These are phyloP conservation scores for Phenoliferia sp. DNA, from an alignment of 1,284 basidiomycete genomes.

Conservation along the genomic window DNA sequence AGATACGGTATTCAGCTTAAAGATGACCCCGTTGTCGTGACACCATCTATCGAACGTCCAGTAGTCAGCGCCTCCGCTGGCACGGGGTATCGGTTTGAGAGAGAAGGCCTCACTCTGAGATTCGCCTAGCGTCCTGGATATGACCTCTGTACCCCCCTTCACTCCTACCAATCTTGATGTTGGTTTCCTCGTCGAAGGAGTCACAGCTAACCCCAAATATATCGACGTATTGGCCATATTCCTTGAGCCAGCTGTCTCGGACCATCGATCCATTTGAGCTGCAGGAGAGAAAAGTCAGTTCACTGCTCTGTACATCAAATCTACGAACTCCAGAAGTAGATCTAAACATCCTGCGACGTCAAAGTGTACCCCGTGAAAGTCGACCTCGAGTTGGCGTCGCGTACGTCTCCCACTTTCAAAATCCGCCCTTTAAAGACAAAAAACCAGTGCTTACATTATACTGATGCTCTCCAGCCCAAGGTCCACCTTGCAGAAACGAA, in stretches of 20 bases:
- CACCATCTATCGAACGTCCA: background rate
- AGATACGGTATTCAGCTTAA: background rate
- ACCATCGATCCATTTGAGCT: background rate
- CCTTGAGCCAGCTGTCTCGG: background rate
- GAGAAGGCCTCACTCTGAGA: background rate
- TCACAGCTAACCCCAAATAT: background rate
- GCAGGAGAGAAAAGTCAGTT: too few relatives aligned
- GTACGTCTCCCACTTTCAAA: too few relatives aligned
- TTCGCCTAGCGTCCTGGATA: background rate
- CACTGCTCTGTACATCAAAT: too few relatives aligned
- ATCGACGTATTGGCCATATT: background rate
- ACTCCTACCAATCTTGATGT: background rate
- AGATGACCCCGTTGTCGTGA: background rate
- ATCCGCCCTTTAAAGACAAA: background rate
- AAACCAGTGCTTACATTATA: background rate
- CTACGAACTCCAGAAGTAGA: too few relatives aligned
- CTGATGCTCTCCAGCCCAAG: background rate
- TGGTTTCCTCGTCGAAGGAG: slow-evolving; percentile 1
- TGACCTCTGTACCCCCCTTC: background rate
- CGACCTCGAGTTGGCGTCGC: too few relatives aligned
- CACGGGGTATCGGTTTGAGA: too few relatives aligned
- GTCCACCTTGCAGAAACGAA: background rate
- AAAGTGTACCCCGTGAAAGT: too few relatives aligned
- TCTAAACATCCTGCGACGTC: too few relatives aligned
- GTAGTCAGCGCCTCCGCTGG: background rate